A percentile compares a stretch with the other conserved stretches of the same genome.
Evolutionary conservation across 2,329 filamentous ascomycete species (phyloP).

Genomic region (Clonostachys byssicola): DNA sequence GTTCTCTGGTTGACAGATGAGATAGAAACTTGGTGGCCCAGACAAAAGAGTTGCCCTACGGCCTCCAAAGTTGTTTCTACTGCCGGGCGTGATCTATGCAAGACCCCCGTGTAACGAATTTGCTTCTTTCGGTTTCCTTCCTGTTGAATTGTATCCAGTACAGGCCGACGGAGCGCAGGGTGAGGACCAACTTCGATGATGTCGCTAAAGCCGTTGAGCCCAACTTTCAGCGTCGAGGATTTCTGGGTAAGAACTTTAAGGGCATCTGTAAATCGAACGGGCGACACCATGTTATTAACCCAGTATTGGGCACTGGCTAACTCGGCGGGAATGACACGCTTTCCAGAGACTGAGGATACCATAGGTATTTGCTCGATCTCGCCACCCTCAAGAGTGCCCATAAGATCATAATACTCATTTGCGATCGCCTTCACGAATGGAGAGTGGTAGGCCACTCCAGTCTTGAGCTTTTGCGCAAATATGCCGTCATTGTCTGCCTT

Average conservation of each 20-base stretch:
- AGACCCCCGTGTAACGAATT: conserved; percentile 1
- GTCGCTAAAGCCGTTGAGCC: neutral
- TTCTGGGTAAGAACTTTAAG: neutral
- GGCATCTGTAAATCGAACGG: conserved; percentile 26
- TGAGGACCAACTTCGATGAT: conserved; percentile 10
- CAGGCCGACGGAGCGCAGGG: conserved; percentile 4
- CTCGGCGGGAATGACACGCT: neutral
- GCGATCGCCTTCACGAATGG: conserved; percentile 9
- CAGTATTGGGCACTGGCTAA: conserved; percentile 18
- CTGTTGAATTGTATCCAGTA: conserved; percentile 10
- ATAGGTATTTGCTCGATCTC: neutral
- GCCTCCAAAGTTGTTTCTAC: conserved; percentile 12
- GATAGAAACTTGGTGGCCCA: conserved; percentile 33
- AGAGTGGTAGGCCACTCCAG: conserved; percentile 10
- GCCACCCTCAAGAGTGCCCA: neutral
- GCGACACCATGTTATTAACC: conserved; percentile 23
- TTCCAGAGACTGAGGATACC: neutral
- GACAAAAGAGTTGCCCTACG: conserved; percentile 33
- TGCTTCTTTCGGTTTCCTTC: neutral
- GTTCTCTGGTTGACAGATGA: conserved; percentile 27
- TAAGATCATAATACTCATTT: conserved; percentile 9
- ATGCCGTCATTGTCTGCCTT: conserved; percentile 2
- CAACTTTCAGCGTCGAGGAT: neutral
- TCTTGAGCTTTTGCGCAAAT: conserved; percentile 7
- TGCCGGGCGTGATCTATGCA: conserved; percentile 14